Base-by-base conservation (phyloP, 805 yeast species). In the Candida insectorum region DNA sequence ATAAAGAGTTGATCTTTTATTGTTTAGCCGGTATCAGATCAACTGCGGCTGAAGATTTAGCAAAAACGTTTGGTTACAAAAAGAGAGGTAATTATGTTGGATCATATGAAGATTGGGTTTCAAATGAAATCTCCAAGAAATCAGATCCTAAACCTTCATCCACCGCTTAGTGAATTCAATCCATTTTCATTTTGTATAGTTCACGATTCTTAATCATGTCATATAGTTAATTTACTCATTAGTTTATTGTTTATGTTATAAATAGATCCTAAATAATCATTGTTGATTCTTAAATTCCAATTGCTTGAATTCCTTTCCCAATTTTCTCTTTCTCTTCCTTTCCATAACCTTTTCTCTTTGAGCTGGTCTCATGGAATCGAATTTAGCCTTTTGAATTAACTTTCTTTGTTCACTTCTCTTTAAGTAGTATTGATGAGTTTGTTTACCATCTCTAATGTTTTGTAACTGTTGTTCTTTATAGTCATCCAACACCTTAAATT, bases 11-110 rank as follows among this genome's bases (percentile, higher is more conserved):
- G 53, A 75, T 91, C 26, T 89, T 91, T 62, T 89, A 89, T 64
- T 91, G 98, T 62, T 76, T 84, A 30, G 96, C 85, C 6, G 98
- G 98, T 36, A 84, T 88, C 29, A 79, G 98, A 67, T 82, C 94
- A 16, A 73, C 86, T 28, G 86, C 87, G 42, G 89, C 96, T 26
- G 96, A 87, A 55, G 95, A 86, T 53, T 70, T 91, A 52, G 97
- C 97, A 10, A 75, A 79, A 41, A 84, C 95, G 16, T 86, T 81
- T 60, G 97, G 97, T 8, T 91, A 91, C 61, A 63, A 72, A 31
- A 74, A 84, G 47, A 75, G 96, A 45, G 87, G 89, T 37, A 85
- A 88, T 58, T 91, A 91, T 61, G 60, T 72, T 26, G 97, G 97
- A 4, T 84, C 95, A 9, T 84, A 79, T 60, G 80, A 76, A 50